Conservation (phyloP, 139 green algal genomes). For the Volvox africanus region DNA sequence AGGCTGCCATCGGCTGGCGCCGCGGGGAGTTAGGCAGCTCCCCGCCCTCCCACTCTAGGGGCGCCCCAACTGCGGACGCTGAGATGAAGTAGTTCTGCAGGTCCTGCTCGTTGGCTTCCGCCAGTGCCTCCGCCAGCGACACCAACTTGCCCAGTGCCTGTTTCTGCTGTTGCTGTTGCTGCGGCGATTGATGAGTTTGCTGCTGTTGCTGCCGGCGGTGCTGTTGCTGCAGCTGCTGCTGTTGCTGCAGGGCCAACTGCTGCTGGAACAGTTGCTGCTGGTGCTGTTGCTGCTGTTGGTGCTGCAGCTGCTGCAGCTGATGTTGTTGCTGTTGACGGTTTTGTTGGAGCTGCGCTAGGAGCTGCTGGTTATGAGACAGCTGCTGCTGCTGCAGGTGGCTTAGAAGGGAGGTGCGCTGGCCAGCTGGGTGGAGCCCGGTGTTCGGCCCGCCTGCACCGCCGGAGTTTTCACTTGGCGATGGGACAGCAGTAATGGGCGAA, state of each 20-base stretch:
- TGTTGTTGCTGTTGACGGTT: background rate
- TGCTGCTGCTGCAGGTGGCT: slow-evolving; percentile 18
- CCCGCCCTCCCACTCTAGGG: slow-evolving; percentile 7
- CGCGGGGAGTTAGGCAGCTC: background rate
- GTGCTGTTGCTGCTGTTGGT: slow-evolving; percentile 7
- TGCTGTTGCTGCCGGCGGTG: background rate
- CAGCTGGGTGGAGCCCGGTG: background rate
- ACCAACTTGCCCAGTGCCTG: background rate
- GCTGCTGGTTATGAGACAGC: background rate
- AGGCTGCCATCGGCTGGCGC: background rate
- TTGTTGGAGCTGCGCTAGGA: slow-evolving; percentile 1
- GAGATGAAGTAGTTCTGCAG: slow-evolving; percentile 2
- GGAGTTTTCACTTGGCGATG: background rate
- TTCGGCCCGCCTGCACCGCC: background rate
- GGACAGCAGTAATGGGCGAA: background rate
- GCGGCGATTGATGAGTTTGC: slow-evolving; percentile 5
- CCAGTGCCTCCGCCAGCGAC: slow-evolving; percentile 1
- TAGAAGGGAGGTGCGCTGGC: background rate
- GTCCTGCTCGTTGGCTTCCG: background rate
- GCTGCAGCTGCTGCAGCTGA: background rate
- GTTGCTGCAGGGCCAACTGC: background rate
- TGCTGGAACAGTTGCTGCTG: background rate
- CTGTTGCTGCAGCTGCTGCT: background rate
- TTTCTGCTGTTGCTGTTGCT: background rate
- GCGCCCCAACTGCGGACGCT: background rate